phyloP scores from a whole-genome alignment of 2,329 filamentous ascomycete species.

The Knoxdaviesia proteae region DNA sequence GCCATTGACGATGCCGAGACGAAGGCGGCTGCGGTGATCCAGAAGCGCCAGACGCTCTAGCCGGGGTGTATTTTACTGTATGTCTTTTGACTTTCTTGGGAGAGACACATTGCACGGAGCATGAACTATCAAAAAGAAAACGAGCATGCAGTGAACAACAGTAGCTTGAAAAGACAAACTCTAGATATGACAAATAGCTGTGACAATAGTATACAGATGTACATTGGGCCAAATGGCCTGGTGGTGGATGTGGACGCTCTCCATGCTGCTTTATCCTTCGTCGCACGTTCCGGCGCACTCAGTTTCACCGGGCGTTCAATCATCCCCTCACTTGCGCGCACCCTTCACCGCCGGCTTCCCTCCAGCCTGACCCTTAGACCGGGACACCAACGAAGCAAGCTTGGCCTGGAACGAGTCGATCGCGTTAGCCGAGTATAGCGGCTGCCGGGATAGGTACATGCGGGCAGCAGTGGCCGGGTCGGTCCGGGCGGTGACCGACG shows the following conservation, averaged over 20 bases:
- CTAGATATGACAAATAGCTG: constrained; percentile 4
- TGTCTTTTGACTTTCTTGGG: neutral
- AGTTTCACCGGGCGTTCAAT: too few species aligned
- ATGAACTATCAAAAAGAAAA: neutral
- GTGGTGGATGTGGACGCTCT: neutral
- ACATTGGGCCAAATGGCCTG: neutral
- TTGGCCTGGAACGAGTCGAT: constrained; percentile 18
- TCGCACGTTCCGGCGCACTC: too few species aligned
- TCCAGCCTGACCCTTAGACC: constrained; percentile 8
- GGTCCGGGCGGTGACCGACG: too few species aligned
- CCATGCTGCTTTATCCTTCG: too few species aligned
- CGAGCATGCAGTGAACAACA: constrained; percentile 1
- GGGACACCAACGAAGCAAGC: constrained; percentile 12
- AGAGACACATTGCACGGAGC: neutral
- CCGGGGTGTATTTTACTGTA: neutral
- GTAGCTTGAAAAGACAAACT: constrained; percentile 3
- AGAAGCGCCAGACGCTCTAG: constrained; percentile 6
- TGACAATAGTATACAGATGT: neutral
- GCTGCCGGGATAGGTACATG: neutral
- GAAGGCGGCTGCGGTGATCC: constrained; percentile 20
- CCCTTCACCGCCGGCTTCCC: constrained; percentile 6
- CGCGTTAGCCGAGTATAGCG: constrained; percentile 12
- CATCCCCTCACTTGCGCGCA: neutral
- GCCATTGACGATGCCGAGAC: constrained; percentile 28
- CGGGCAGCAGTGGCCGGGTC: neutral